Conservation (phyloP, 441 rosid genomes). For the Capsella rubella region DNA sequence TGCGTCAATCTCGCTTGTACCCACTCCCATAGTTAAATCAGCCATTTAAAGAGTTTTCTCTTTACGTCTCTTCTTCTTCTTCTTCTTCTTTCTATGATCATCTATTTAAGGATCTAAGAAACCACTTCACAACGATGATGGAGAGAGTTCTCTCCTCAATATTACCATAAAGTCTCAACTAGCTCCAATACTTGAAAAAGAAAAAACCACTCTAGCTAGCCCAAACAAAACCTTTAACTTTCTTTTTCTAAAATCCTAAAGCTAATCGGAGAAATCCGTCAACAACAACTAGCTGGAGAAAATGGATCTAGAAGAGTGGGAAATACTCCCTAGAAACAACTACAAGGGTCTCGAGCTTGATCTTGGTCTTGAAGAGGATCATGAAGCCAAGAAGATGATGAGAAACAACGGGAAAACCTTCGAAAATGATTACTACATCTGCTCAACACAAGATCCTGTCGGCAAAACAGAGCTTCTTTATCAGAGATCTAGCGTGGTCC, state of each 20-base stretch:
- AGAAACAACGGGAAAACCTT: conserved; percentile 47
- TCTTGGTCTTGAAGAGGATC: conserved; percentile 45
- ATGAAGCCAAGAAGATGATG: conserved; percentile 43
- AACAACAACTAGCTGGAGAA: not conserved
- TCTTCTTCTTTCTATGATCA: conserved; percentile 29
- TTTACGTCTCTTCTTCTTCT: conserved; percentile 8
- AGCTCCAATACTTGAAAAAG: not conserved
- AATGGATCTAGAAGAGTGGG: conserved; percentile 93
- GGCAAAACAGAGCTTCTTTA: conserved; percentile 37
- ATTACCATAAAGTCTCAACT: not conserved
- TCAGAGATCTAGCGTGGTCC: conserved; percentile 49
- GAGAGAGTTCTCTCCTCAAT: conserved; percentile 27
- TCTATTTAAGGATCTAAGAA: conserved; percentile 37
- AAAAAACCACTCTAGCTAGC: not conserved
- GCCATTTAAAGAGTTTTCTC: conserved; percentile 10
- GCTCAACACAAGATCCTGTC: conserved; percentile 51
- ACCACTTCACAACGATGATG: conserved; percentile 9
- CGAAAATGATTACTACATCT: conserved; percentile 66
- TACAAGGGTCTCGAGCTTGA: conserved; percentile 49
- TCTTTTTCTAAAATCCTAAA: conserved; percentile 2
- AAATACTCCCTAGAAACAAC: conserved; percentile 61
- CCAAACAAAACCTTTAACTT: not conserved
- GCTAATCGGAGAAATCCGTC: not conserved
- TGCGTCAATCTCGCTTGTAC: conserved; percentile 21
- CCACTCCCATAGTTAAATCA: conserved; percentile 9